phyloP scores from a whole-genome alignment of 306 rosid genomes.

The Begonia fuchsioides region DNA sequence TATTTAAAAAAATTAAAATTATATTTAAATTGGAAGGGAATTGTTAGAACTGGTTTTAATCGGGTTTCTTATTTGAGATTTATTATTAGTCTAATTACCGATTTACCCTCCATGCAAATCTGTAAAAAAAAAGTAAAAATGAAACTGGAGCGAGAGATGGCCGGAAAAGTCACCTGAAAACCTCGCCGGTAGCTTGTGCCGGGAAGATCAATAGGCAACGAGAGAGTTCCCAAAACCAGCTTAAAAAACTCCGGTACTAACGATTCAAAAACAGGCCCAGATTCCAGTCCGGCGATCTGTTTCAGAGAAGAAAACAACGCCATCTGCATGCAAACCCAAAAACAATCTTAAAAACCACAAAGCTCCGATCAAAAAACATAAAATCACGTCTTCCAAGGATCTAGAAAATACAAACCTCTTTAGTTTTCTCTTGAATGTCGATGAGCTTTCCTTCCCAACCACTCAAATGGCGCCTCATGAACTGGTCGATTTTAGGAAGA shows the following conservation, averaged over 20 bases:
- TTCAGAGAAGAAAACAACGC: conserved; percentile 65
- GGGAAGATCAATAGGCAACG: conserved; percentile 85
- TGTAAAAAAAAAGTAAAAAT: too few species aligned
- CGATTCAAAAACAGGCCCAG: conserved; percentile 23
- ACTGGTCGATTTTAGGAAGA: conserved; percentile 66
- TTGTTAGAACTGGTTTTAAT: too few species aligned
- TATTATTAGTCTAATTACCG: too few species aligned
- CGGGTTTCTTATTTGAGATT: too few species aligned
- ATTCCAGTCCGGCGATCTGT: conserved; percentile 67
- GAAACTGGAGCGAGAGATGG: too few species aligned
- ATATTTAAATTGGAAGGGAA: too few species aligned
- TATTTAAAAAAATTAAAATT: too few species aligned
- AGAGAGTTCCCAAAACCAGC: conserved; percentile 76
- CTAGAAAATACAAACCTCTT: conserved; percentile 40
- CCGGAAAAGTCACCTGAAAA: conserved; percentile 35
- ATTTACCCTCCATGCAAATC: too few species aligned
- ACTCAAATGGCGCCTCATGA: conserved; percentile 54
- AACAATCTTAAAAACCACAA: neutral
- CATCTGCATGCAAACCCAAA: conserved; percentile 39
- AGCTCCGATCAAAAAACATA: neutral
- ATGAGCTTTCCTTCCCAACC: conserved; percentile 52
- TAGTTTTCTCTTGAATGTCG: conserved; percentile 81
- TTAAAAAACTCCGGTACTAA: conserved; percentile 76
- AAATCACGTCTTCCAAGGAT: too few species aligned
- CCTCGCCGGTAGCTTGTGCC: conserved; percentile 75